phyloP scores from a whole-genome alignment of 2,329 filamentous ascomycete genomes.

The Colletotrichum sp. region DNA sequence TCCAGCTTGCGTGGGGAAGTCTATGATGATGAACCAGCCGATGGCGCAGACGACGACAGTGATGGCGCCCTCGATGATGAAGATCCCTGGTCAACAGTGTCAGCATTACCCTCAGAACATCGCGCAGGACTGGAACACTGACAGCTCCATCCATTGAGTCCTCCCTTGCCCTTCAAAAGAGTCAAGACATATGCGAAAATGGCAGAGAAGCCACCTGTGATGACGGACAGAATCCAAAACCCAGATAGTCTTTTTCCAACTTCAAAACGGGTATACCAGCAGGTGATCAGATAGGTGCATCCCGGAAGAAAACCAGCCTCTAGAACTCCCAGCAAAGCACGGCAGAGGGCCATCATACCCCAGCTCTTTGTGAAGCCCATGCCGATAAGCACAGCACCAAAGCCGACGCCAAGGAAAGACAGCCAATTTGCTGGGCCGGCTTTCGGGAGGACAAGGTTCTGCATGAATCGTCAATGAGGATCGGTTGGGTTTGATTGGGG shows the following conservation, averaged over 20 bases:
- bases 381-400: slow-evolving; percentile 29
- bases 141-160: slow-evolving; percentile 17
- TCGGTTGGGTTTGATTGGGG: not conserved
- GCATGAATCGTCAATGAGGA: not conserved
- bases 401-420: slow-evolving; percentile 28
- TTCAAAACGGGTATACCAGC: slow-evolving; percentile 41
- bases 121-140: not conserved
- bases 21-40: slow-evolving; percentile 23
- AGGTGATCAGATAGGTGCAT: slow-evolving; percentile 38
- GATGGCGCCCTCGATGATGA: slow-evolving; percentile 25
- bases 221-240: slow-evolving; percentile 15
- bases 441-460: slow-evolving; percentile 31
- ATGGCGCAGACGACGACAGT: slow-evolving; percentile 31
- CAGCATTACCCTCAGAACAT: not conserved
- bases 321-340: slow-evolving; percentile 24
- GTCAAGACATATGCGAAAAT: slow-evolving; percentile 22
- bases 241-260: slow-evolving; percentile 29
- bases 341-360: slow-evolving; percentile 28
- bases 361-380: slow-evolving; percentile 35
- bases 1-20: slow-evolving; percentile 25
- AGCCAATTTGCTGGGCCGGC: slow-evolving; percentile 31
- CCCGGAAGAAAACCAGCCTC: slow-evolving; percentile 31
- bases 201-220: slow-evolving; percentile 14
- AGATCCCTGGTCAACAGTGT: slow-evolving; percentile 5
- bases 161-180: not conserved